Evolutionary conservation across 2,329 filamentous ascomycete genomes (phyloP), one percentile per base, ranked within the genome.

Genomic region (Didymella keratinophila): DNA sequence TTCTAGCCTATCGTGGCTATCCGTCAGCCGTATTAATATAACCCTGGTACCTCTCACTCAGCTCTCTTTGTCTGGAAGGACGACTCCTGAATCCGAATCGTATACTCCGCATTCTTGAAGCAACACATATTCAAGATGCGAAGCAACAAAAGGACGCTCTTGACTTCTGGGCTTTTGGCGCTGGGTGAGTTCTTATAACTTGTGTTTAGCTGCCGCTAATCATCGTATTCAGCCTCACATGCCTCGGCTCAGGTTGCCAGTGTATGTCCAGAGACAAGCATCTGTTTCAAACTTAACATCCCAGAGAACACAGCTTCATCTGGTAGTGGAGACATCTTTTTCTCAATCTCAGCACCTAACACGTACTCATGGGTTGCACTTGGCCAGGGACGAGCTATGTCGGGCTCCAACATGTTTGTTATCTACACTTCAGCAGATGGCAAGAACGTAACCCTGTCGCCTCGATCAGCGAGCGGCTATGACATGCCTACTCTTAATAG

Each of bases 371-470:
- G 83, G 82, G 79, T 86, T 32, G 82, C 79, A 3, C 71, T 87
- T 3, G 86, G 84, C 8, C 84, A 87, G 68, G 86, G 86, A 25
- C 75, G 64, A 2, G 62, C 70, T 20, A 88, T 87, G 86, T 63
- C 71, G 16, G 81, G 80, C 21, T 72, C 85, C 6, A 86, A 86
- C 69, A 86, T 88, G 45, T 87, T 87, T 67, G 75, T 87, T 42
- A 77, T 86, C 6, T 87, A 87, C 65, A 79, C 82, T n/a, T 79
- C 81, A 25, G 74, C 79, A 37, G 73, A 74, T 36, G 81, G 83
- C 25, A 79, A 73, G 42, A 87, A 86, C 61, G 82, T 87, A 14
- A 88, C 86, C 0, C 63, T 88, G 9, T 87, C 85, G 3, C 82
- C 84, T 10, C 76, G 85, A 39, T 64, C 77, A 7, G 80, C 80